phyloP scores from a whole-genome alignment of 306 rosid species.

The Castanopsis chinensis region DNA sequence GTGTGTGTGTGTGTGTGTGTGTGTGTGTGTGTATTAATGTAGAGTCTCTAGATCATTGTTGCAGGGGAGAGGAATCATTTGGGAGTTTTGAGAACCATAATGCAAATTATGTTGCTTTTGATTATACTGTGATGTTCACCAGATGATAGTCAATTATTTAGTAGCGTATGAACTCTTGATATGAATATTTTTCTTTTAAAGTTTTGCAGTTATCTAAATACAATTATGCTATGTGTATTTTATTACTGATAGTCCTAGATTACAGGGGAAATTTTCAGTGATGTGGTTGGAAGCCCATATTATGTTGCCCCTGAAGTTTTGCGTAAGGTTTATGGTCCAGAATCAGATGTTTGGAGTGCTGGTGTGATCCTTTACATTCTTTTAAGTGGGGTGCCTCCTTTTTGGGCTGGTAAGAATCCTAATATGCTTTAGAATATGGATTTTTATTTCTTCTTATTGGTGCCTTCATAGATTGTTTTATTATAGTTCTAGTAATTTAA shows the following conservation, averaged over 20 bases:
- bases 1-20: no score
- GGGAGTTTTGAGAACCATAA: background rate
- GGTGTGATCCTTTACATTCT: constrained; percentile 89
- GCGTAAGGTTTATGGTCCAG: constrained; percentile 64
- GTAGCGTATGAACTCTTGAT: background rate
- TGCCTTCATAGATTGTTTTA: background rate
- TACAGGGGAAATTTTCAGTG: constrained; percentile 70
- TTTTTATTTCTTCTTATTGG: background rate
- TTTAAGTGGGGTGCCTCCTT: constrained; percentile 94
- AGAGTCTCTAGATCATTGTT: background rate
- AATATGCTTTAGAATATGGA: background rate
- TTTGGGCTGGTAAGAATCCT: constrained; percentile 81
- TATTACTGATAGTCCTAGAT: constrained; percentile 21
- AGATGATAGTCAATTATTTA: background rate
- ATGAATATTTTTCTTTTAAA: background rate
- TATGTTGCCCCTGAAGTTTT: constrained; percentile 93
- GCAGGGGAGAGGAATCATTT: background rate
- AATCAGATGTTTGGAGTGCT: constrained; percentile 95
- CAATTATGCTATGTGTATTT: background rate
- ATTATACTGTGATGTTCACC: background rate
- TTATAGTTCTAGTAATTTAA: background rate
- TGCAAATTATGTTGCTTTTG: background rate
- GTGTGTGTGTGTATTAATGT: no score
- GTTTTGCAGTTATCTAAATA: background rate
- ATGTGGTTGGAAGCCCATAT: constrained; percentile 92